Conservation (phyloP, 2,329 filamentous ascomycete species). For the Sclerotiophoma versabilis region DNA sequence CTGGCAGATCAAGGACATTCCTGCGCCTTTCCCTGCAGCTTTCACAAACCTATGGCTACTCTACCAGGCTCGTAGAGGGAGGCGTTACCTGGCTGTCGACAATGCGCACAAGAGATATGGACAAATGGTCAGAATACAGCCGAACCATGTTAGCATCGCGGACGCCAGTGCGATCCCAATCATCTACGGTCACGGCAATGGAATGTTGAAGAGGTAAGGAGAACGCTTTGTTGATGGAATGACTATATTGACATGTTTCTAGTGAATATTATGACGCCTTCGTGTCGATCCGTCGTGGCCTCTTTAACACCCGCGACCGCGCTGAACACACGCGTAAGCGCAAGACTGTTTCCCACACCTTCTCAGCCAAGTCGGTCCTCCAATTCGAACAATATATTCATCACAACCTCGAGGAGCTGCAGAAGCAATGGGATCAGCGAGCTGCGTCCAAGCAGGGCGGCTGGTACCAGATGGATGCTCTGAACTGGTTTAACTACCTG, state of each 20-base stretch:
- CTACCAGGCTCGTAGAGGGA: constrained; percentile 66
- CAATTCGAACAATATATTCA: constrained; percentile 93
- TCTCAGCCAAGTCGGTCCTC: constrained; percentile 78
- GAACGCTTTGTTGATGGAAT: neutral
- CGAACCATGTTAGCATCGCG: constrained; percentile 82
- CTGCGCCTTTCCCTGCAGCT: constrained; percentile 68
- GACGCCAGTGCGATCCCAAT: constrained; percentile 77
- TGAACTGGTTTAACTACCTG: constrained; percentile 81
- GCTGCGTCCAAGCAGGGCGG: constrained; percentile 59
- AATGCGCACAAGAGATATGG: constrained; percentile 77
- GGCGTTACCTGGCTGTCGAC: constrained; percentile 66
- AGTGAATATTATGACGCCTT: constrained; percentile 92
- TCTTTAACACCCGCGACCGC: constrained; percentile 89
- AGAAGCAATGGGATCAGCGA: constrained; percentile 74
- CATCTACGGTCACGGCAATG: constrained; percentile 73
- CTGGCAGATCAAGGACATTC: constrained; percentile 62
- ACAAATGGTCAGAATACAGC: constrained; percentile 81
- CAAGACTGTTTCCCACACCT: constrained; percentile 87
- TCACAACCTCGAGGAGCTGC: constrained; percentile 76
- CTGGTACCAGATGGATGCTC: constrained; percentile 72
- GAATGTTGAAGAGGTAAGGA: constrained; percentile 56
- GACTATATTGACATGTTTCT: neutral
- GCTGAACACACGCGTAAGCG: constrained; percentile 85
- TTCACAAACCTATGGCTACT: constrained; percentile 86
- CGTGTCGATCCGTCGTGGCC: constrained; percentile 81